These are phyloP conservation scores for Alnus glutinosa DNA, from an alignment of 306 rosid genomes.

Conservation along the genomic window DNA sequence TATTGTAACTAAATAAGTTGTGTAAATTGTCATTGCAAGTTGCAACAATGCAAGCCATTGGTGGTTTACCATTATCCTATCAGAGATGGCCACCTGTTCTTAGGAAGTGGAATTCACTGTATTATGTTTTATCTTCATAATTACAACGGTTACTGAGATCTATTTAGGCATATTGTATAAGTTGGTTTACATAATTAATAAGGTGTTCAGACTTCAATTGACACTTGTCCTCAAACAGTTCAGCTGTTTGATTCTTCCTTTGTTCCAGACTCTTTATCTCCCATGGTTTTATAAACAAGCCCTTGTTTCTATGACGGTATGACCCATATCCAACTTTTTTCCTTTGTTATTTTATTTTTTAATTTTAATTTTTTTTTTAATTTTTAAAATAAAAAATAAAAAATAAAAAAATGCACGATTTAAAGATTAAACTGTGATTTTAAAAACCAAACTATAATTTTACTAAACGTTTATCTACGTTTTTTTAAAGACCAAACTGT, in stretches of 20 bases:
- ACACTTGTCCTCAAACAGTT: background rate
- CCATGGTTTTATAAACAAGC: background rate
- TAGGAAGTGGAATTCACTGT: background rate
- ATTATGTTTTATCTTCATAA: conserved; percentile 3
- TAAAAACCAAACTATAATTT: no score
- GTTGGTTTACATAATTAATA: background rate
- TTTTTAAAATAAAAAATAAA: no score
- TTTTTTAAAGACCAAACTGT: no score
- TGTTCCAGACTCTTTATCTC: background rate
- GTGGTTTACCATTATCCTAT: no score
- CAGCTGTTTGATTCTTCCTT: background rate
- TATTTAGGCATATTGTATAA: background rate
- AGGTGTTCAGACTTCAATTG: background rate
- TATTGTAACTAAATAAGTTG: no score
- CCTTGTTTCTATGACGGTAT: background rate
- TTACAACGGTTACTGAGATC: conserved; percentile 15
- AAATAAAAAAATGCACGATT: no score
- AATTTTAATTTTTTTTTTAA: no score
- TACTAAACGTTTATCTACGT: no score
- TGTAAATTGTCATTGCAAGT: no score
- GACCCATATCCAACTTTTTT: no score
- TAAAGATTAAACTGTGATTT: background rate
- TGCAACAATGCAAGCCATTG: no score
- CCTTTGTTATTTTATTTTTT: no score
- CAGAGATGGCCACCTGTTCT: background rate